Base-by-base conservation (phyloP, 495 filamentous ascomycete genomes). In the Annulohypoxylon stygium region DNA sequence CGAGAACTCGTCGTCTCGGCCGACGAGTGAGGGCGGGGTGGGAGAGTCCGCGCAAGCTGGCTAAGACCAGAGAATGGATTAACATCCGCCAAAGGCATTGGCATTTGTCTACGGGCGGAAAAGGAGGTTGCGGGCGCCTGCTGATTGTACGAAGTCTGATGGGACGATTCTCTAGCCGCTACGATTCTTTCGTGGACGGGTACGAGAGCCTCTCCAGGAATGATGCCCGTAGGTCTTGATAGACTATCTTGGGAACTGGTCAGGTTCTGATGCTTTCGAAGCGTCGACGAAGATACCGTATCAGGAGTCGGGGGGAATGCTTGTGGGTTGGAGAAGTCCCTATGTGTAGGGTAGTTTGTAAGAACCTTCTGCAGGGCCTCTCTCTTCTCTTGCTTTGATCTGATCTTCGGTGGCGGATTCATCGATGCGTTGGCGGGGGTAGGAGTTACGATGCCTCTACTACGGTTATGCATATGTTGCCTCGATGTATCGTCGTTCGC, bases 231-330 rank as follows among this genome's bases (percentile, higher is more conserved):
- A 41, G 68, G 69, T 39, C 57, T 69, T 39, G 25, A 18, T n/a
- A 79, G 67, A 16, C 77, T 79, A 41, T 79, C 77, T 66, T 77
- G 75, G 12, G 75, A 75, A 41, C 68, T 60, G n/a, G 72, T 68
- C 11, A 57, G 57, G 33, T 61, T 54, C 23, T 79, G 70, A 41
- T 75, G 77, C 33, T 74, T 77, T 25, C 79, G 79, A 37, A 88
- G 78, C 0, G 85, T 86, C 12, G 82, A 83, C 2, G 85, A 86
- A 4, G 85, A 84, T 20, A 88, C 80, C 0, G 86, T 88, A 69
- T 88, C 86, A 0, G 86, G 86, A 2, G 86, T 88, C 8, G 86
- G 86, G 45, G 86, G 86, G 14, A 87, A 78, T 25, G 73, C 69
- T 5, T 82, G 80, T 7, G 71, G 70, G 39, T 74, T 77, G 18